Evolutionary conservation across 2,329 filamentous ascomycete genomes (phyloP), one percentile per base, ranked within the genome.

Genomic region (Apiospora rasikravindrae): DNA sequence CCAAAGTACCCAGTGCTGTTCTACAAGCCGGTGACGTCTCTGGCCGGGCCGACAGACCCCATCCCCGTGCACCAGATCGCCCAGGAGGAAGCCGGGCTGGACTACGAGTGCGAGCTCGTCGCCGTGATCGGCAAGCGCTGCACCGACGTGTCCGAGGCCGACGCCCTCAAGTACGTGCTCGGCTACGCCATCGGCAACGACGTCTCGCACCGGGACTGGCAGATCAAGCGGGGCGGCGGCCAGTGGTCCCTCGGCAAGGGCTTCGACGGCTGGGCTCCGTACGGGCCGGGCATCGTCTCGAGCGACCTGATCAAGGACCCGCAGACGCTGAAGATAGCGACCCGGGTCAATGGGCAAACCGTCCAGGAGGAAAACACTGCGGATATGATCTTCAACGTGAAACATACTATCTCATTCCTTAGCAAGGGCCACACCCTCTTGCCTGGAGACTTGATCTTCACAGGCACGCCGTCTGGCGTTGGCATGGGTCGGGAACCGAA

Each of bases 31-130:
- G 80, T 86, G 8, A 93, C 92, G 2, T 84, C 92, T 0, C 85
- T 94, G 33, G 81, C 87, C 0, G 92, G 92, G 1, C 92, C 92
- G 0, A 84, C 81, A 2, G 90, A 93, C 76, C 84, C 90, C 1
- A 91, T 94, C 70, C 91, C 92, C 2, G 85, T 96, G 47, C 88
- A 90, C 29, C 77, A 82, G 2, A 83, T 93, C 73, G 92, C 91
- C 0, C 93, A 94, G 81, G 86, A 91, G 73, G 86, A 85, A 67
- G 83, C 84, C n/a, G 90, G 91, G 0, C 83, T 94, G 24, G 93
- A 95, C 82, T 95, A 95, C 81, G 93, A 96, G 82, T 94, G 92
- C 80, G 93, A 96, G 83, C 86, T 96, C 8, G 91, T 94, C 19
- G 86, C 90, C 49, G 85, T 95, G 11, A 94, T 95, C 74, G 92